Evolutionary conservation across 352 stramenopile genomes (phyloP).

Genomic region (Pythium vanterpoolii): DNA sequence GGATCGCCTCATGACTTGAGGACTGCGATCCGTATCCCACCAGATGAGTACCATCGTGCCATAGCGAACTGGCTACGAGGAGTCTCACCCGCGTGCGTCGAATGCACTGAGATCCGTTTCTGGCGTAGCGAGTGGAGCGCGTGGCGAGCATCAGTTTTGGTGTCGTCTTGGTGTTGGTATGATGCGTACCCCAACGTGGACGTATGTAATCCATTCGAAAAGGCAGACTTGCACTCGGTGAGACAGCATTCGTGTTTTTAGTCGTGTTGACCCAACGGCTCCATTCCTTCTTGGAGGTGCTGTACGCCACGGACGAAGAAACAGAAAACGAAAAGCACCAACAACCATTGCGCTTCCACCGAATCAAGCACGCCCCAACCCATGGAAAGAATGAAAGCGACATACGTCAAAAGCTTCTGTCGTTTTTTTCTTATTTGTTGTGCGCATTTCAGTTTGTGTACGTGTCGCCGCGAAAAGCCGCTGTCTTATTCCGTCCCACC

Average conservation of each 20-base stretch:
- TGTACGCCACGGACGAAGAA: not conserved
- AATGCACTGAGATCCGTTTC: not conserved
- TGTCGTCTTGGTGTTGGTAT: not conserved
- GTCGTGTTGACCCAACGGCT: not conserved
- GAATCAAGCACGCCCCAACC: not conserved
- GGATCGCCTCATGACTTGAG: not conserved
- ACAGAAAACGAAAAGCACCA: not conserved
- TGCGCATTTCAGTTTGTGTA: not conserved
- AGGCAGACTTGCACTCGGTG: not conserved
- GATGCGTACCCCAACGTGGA: not conserved
- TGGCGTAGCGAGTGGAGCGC: not conserved
- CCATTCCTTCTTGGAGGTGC: not conserved
- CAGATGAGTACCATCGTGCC: not conserved
- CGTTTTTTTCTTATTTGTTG: not conserved
- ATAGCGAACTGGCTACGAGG: constrained; percentile 9
- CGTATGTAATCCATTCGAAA: too few species aligned
- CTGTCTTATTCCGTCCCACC: not conserved
- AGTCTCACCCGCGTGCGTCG: not conserved
- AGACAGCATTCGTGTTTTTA: not conserved
- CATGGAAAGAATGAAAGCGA: not conserved
- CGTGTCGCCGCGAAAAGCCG: not conserved
- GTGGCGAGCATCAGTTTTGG: not conserved
- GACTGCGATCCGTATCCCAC: not conserved
- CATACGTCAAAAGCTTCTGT: not conserved
- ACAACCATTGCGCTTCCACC: not conserved